Base-by-base conservation (phyloP, 306 rosid genomes). In the Vigna reflexopilosa region DNA sequence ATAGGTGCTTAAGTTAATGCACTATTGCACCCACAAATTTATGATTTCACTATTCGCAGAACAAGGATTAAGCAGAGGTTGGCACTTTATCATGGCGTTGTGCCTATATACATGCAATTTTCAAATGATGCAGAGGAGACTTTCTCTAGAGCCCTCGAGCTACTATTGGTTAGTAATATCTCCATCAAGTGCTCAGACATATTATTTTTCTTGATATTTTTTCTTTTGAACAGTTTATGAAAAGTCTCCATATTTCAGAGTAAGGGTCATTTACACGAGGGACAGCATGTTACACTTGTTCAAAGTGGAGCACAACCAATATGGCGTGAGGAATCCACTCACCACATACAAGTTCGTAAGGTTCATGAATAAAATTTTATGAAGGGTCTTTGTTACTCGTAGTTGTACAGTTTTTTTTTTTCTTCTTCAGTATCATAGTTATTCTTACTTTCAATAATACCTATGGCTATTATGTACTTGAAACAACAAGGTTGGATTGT, bases 241-340 rank as follows among this genome's bases (percentile, higher is more conserved):
- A 69, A 30, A 24, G 47, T 80, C 67, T 56, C 56, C 48, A 45
- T 79, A 62, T 67, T 84, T 80, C 82, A 95, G 99, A 90, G 78
- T 30, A 82, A 91, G 75, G 91, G 90, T 54, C 93, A 82, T 67
- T 72, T 93, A 83, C 85, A 82, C 19, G 90, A 86, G 80, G 98
- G 91, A 49, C 89, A 91, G 55, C 54, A 77, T 81, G 97, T 93
- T 47, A 93, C 98, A 11, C 91, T 95, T 59, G 99, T 95, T 67
- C 99, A 95, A 89, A 95, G 99, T 75, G 99, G 97, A 47, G 96
- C 93, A 45, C 98, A 91, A 76, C 96, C 97, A 78, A 95, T 95
- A 73, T 95, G 99, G 99, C 97, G 97, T 8, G 52, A 79, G 59
- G 93, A 93, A 79, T 95, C 97, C 59, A 91, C 91, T 75, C 99